Base-by-base conservation (phyloP, 78 protist species). In the Dictyostelium brefeldianum region DNA sequence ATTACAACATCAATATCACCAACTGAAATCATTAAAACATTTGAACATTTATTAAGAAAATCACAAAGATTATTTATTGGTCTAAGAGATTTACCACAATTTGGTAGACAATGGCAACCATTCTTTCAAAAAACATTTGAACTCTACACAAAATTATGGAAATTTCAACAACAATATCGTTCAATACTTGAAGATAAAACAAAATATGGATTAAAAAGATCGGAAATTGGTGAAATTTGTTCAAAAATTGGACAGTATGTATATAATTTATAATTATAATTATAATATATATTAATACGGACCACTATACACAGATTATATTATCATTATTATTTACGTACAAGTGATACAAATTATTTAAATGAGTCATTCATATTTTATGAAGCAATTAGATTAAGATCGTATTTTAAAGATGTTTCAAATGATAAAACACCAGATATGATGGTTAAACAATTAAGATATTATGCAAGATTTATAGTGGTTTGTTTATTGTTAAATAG, bases 141-240 rank as follows among this genome's bases (percentile, higher is more conserved):
- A 54, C 25, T 71, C 62, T 90, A 95, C 65, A 87, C 95, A 14
- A 89, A 89, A 78, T 43, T 94, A 6, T 94, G 96, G 96, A 78
- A 82, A 78, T 77, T 80, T 53, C 97, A 95, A 83, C 97, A 95
- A 89, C 71, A 82, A 64, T 78, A 90, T 75, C 56, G 94, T 65
- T 29, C 90, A 29, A 75, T 94, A 2, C 56, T 81, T 29, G 92
- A 77, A 41, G 78, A 70, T 53, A 87, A 64, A 47, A 36, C 25
- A 53, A 81, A 79, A 70, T 80, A 77, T 71, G 92, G 91, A 48
- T 71, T 96, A 56, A 78, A 90, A 54, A 75, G 97, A 57, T 78
- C 78, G 56, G 93, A 91, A 74, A 94, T 96, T 56, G 97, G 97
- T 29, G 97, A 87, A 69, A 90, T 94, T 43, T 96, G 96, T 41